phyloP scores from a whole-genome alignment of 768 basidiomycete genomes.

The Leccinum subtestaceum region DNA sequence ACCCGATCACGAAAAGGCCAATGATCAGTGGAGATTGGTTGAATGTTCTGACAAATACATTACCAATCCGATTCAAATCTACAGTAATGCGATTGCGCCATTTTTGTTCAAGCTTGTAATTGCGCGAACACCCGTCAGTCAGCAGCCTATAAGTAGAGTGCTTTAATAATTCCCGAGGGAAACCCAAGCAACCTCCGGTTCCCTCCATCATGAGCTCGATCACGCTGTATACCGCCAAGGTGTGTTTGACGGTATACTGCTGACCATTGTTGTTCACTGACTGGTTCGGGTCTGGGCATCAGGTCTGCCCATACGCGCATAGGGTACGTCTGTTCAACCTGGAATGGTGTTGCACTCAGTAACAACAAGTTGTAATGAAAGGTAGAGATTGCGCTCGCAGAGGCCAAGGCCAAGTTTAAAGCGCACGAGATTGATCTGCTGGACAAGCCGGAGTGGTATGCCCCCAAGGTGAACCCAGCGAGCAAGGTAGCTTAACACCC shows the following conservation, averaged over 20 bases:
- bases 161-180: neutral
- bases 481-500: constrained; percentile 47
- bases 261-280: neutral
- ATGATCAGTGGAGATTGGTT: neutral
- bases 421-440: constrained; percentile 55
- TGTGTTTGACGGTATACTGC: constrained; percentile 15
- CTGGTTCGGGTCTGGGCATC: neutral
- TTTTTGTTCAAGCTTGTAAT: neutral
- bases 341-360: neutral
- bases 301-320: constrained; percentile 62
- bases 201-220: constrained; percentile 24
- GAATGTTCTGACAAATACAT: neutral
- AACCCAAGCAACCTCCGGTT: neutral
- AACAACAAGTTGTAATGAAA: constrained; percentile 18
- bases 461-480: constrained; percentile 60
- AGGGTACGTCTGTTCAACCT: constrained; percentile 35
- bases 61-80: neutral
- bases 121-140: neutral
- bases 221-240: constrained; percentile 50
- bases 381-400: constrained; percentile 61
- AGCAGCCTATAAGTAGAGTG: constrained; percentile 2
- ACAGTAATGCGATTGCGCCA: neutral
- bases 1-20: neutral
- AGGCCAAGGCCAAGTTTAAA: constrained; percentile 48
- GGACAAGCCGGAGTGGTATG: constrained; percentile 72